These are phyloP conservation scores for Monilinia polystroma DNA, from an alignment of 2,329 filamentous ascomycete species.

Conservation along the genomic window DNA sequence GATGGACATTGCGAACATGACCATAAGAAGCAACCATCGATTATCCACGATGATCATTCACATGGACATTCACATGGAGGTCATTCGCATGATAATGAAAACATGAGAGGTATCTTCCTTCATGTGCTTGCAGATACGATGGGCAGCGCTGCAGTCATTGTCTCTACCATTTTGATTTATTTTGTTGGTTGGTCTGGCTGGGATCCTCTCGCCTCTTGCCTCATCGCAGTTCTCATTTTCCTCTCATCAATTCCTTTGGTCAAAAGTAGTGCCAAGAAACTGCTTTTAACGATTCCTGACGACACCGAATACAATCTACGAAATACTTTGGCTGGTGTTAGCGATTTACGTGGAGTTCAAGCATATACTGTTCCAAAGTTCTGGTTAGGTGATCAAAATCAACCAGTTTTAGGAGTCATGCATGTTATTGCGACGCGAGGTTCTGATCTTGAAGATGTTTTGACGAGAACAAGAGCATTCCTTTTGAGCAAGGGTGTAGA, in stretches of 20 bases:
- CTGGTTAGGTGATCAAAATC: slow-evolving; percentile 75
- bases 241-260: slow-evolving; percentile 89
- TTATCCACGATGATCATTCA: slow-evolving; percentile 36
- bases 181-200: slow-evolving; percentile 89
- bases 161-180: slow-evolving; percentile 84
- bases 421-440: slow-evolving; percentile 75
- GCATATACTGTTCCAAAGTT: slow-evolving; percentile 87
- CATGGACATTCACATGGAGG: slow-evolving; percentile 40
- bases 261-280: slow-evolving; percentile 74
- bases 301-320: slow-evolving; percentile 85
- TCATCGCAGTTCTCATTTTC: slow-evolving; percentile 92
- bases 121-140: slow-evolving; percentile 94
- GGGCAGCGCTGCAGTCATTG: slow-evolving; percentile 90
- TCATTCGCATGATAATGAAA: slow-evolving; percentile 77
- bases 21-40: slow-evolving; percentile 24
- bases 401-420: slow-evolving; percentile 74
- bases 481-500: slow-evolving; percentile 72
- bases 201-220: slow-evolving; percentile 89
- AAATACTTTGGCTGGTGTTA: slow-evolving; percentile 80
- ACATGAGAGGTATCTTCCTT: slow-evolving; percentile 96
- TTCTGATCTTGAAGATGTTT: slow-evolving; percentile 78
- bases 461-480: slow-evolving; percentile 72
- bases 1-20: slow-evolving; percentile 35
- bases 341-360: slow-evolving; percentile 77
- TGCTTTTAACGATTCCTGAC: slow-evolving; percentile 82